Conservation (phyloP, 139 green algal genomes). For the Trebouxia sp. region DNA sequence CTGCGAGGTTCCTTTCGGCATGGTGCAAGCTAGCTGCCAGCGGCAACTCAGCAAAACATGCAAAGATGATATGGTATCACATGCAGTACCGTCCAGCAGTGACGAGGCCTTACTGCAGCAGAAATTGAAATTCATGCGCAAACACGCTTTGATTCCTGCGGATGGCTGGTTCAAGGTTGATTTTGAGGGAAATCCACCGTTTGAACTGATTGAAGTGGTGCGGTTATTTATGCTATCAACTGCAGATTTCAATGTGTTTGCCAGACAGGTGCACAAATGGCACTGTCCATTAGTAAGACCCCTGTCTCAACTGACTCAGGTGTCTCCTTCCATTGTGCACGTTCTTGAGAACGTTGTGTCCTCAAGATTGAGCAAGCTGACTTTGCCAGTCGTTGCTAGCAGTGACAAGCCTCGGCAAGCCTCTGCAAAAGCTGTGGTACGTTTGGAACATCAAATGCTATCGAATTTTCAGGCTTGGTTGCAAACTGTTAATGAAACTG, state of each 20-base stretch:
- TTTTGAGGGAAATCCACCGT: not conserved
- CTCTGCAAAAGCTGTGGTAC: not conserved
- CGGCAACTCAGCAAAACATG: not conserved
- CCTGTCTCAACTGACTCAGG: not conserved
- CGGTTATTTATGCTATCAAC: not conserved
- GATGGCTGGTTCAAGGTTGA: constrained; percentile 23
- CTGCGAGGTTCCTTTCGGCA: constrained; percentile 12
- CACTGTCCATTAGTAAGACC: not conserved
- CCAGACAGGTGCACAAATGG: not conserved
- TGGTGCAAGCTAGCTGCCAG: not conserved
- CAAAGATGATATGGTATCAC: no score
- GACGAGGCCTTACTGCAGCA: not conserved
- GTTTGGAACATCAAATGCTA: not conserved
- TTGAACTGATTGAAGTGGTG: constrained; percentile 16
- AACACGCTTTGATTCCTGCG: not conserved
- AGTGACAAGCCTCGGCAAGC: not conserved
- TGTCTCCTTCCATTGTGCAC: not conserved
- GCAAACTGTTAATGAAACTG: not conserved
- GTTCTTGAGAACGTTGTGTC: not conserved
- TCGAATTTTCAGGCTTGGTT: not conserved
- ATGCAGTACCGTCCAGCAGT: not conserved
- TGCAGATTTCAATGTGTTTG: not conserved
- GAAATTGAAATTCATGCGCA: not conserved
- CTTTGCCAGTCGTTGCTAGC: not conserved
- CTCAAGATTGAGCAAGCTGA: no score